Base-by-base conservation (phyloP, 768 basidiomycete species). In the Paxillus involutus region DNA sequence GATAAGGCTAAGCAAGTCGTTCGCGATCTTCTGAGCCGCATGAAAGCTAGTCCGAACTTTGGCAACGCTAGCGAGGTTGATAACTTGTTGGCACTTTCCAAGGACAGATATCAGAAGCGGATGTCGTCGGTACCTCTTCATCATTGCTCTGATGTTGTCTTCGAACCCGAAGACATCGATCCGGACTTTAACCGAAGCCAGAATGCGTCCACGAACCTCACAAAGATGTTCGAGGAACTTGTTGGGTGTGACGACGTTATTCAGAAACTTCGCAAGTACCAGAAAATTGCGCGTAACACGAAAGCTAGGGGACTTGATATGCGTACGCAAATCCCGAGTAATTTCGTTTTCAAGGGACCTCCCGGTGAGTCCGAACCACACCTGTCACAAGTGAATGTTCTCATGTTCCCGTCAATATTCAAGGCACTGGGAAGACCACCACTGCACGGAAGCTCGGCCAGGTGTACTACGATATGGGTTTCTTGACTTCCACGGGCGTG, bases 261-360 rank as follows among this genome's bases (percentile, higher is more conserved):
- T 1, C 60, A 66, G 44, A 80, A 77, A 56, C 69, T 88, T 1
- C 60, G 64, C 16, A 63, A 69, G 13, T 86, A 79, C 52, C 87
- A 88, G 60, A 67, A 73, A 44, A 75, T 83, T 32, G 79, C 81
- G 2, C 61, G 56, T 4, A 66, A 58, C 14, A 73, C 77, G 66
- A 80, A 79, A 59, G 60, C 58, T 0, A 63, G 71, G 30, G 73
- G 74, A 3, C 62, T 73, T 36, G 77, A 85, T 55, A 66, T 74
- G 16, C 73, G 78, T 4, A 72, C 78, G n/a, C 71, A 75, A 14
- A 78, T 88, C 39, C 85, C 86, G 0, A 88, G 70, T 7, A 76
- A 76, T 41, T 89, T 88, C 48, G 74, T 89, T 2, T 88, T 89
- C 75, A 88, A 85, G 58, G 87, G 87, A 0, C 88, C 87, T 3